phyloP scores from a whole-genome alignment of 2,329 filamentous ascomycete species.

The Aspergillus felis region DNA sequence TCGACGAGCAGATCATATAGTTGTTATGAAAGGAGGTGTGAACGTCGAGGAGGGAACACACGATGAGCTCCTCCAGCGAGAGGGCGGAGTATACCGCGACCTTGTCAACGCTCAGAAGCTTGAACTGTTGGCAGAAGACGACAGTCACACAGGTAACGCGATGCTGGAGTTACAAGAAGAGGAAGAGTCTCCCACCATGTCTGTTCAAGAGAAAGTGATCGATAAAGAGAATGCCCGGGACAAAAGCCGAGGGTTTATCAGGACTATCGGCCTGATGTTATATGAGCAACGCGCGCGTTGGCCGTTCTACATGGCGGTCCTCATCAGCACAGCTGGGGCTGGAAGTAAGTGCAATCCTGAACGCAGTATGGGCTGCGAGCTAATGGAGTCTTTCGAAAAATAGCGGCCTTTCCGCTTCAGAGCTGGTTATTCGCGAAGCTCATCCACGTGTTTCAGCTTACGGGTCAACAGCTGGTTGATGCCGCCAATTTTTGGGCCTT shows the following conservation, averaged over 20 bases:
- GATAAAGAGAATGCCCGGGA: not conserved
- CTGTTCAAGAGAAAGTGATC: not conserved
- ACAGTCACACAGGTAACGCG: not conserved
- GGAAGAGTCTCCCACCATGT: not conserved
- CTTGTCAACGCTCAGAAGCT: constrained; percentile 13
- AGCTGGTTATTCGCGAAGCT: constrained; percentile 46
- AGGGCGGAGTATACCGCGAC: constrained; percentile 21
- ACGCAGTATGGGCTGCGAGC: too few relatives aligned
- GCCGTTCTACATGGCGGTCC: not conserved
- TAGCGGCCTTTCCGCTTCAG: constrained; percentile 30
- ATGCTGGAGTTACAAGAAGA: not conserved
- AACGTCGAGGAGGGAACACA: constrained; percentile 52
- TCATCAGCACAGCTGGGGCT: constrained; percentile 1
- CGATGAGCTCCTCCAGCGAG: constrained; percentile 48
- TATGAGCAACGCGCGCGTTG: constrained; percentile 6
- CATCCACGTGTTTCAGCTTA: constrained; percentile 46
- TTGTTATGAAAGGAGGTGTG: constrained; percentile 51
- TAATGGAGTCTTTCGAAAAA: not conserved
- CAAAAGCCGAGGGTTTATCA: not conserved
- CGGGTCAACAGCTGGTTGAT: constrained; percentile 33
- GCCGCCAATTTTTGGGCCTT: constrained; percentile 50
- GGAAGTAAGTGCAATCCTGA: constrained; percentile 1
- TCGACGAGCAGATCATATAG: constrained; percentile 53
- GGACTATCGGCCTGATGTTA: not conserved
- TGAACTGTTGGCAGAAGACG: not conserved